Base-by-base conservation (phyloP, 176 grass and related monocot genomes). In the Cocos nucifera region DNA sequence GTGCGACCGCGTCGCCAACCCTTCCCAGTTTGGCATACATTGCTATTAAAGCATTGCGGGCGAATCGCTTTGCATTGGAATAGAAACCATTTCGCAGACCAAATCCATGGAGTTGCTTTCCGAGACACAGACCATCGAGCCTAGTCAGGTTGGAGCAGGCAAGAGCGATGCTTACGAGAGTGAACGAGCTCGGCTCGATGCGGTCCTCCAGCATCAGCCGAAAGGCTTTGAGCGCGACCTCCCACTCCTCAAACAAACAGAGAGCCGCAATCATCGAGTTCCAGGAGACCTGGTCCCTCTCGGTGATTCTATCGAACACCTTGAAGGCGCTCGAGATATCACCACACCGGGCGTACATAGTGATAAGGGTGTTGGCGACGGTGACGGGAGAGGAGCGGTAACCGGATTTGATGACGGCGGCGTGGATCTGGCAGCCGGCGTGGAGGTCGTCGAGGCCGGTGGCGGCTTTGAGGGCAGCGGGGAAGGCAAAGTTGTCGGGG, bases 1-100 rank as follows among this genome's bases (percentile, higher is more conserved):
- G 67, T 9, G 17, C 15, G 69, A 66, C 73, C 22, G 92, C 74
- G 57, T 96, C 70, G 70, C 56, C 52, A 53, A 90, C 73, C 12
- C 69, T 77, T 49, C 92, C 78, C 49, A 96, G 77, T 70, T 89
- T 89, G 20, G 92, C 80, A 64, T 96, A 96, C 92, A 88, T 96
- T 62, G 86, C 82, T 19, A 96, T 77, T 17, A 96, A 60, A 23
- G 87, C 80, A 75, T 96, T 96, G 63, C 75, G 82, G 20, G 78
- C 69, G 71, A 90, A 90, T 2, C 78, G 69, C 51, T 88, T 80
- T 20, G 64, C 65, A 7, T 51, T 62, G 24, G 54, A 22, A 15
- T 84, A 78, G 51, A 90, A 54, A 0, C 81, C 78, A 5, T 70
- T 75, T 48, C 83, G 85, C 59, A 96, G 77, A 0, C 72, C 92